Evolutionary conservation across 768 basidiomycete species (phyloP), one percentile per base, ranked within the genome.

Genomic region (Chiua virens): DNA sequence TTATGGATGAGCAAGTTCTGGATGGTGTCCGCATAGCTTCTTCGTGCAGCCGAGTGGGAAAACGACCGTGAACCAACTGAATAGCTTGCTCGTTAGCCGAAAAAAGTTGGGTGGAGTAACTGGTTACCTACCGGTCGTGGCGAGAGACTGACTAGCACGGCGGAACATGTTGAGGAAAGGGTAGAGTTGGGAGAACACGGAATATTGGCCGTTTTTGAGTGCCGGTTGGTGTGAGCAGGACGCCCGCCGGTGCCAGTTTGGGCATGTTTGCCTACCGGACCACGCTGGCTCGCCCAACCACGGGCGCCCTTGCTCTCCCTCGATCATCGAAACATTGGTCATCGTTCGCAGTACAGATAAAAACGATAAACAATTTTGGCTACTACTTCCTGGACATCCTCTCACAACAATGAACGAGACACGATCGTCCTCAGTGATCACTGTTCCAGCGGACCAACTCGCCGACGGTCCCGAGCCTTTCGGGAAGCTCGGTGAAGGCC

Each of bases 1-100:
- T 92, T 91, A 73, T 91, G 83, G 63, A 99, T 88, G 61, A 86
- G 83, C 57, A 99, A 82, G 76, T 98, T 99, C 67, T 81, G 77
- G 66, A 94, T 87, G 43, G 92, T 94, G 66, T 89, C 88, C 48
- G 87, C 92, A 70, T 98, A 98, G 63, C 81, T 83, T 57, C 73
- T 78, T 62, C 90, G 81, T 59, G 83, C 66, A 39, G 81, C 80
- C 58, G 93, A 89, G 61, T 82, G 80, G 42, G 91, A 85, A 77
- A 96, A 92, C 58, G 86, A 75, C 76, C 94, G 79, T 76, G 82
- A 81, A 77, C 85, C 84, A 63, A 73, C 83, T 85, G 55, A 36
- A 52, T 15, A 35, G 44, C 47, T 18, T 7, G 10, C 28, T 11
- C 4, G 27, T 56, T 3, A 55, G 37, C 25, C 13, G 17, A 22